Evolutionary conservation across 2,329 filamentous ascomycete genomes (phyloP).

Genomic region (Diaporthe eres): DNA sequence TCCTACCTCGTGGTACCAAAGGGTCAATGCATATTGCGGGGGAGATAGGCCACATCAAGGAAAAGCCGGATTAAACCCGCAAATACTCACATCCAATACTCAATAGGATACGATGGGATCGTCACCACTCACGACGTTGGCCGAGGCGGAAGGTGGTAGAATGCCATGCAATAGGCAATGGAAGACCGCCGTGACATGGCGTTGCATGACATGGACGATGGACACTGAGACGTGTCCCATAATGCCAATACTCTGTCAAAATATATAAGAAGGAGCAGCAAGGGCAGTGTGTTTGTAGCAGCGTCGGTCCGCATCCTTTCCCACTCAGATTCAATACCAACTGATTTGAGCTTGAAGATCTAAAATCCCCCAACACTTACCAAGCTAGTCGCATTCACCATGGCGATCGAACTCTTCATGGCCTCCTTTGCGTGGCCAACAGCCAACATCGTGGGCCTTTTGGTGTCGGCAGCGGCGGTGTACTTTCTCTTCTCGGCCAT

Average conservation of each 20-base stretch:
- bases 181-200: neutral
- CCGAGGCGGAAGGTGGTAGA: neutral
- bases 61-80: neutral
- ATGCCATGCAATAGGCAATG: neutral
- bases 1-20: neutral
- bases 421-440: neutral
- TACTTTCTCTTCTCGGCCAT: conserved; percentile 16
- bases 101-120: neutral
- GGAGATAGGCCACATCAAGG: neutral
- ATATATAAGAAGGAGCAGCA: neutral
- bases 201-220: neutral
- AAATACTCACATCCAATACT: too few species aligned
- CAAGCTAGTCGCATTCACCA: neutral
- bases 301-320: neutral
- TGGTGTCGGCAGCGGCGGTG: neutral
- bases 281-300: neutral
- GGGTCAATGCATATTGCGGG: neutral
- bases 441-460: neutral
- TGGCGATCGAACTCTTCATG: neutral
- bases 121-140: neutral
- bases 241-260: neutral
- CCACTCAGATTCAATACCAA: neutral
- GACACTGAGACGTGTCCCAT: neutral
- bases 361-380: neutral
- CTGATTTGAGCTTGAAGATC: neutral